A percentile compares a stretch with the other conserved stretches of the same genome.
These are phyloP conservation scores for Chlamydomonas schloesseri DNA, from an alignment of 139 green algal species.

Conservation along the genomic window DNA sequence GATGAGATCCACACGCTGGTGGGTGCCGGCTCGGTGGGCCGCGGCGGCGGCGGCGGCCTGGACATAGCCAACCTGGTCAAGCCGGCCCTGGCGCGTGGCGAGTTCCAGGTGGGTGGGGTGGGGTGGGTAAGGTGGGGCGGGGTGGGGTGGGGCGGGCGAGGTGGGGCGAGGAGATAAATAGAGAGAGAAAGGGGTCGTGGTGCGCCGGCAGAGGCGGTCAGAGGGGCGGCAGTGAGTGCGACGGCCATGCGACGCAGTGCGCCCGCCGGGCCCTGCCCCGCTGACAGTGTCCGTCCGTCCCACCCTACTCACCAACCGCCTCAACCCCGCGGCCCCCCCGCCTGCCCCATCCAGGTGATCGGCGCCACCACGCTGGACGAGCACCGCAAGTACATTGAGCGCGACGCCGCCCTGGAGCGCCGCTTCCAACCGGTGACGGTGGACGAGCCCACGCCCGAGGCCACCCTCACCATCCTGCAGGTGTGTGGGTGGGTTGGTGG, in stretches of 20 bases:
- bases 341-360: slow-evolving; percentile 60
- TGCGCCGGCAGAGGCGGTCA: no score
- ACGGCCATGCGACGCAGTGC: no score
- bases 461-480: slow-evolving; percentile 83
- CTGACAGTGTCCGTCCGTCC: no score
- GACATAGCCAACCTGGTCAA: slow-evolving; percentile 98
- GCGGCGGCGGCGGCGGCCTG: slow-evolving; percentile 82
- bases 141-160: background rate
- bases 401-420: slow-evolving; percentile 93
- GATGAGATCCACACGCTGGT: slow-evolving; percentile 95
- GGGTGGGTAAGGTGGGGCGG: background rate
- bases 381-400: slow-evolving; percentile 94
- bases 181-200: no score
- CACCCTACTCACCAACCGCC: no score
- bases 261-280: no score
- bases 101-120: slow-evolving; percentile 50
- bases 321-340: no score
- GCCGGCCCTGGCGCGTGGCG: slow-evolving; percentile 66
- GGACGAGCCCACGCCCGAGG: slow-evolving; percentile 76
- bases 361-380: slow-evolving; percentile 91
- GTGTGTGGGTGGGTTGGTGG: no score
- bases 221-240: no score
- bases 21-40: slow-evolving; percentile 80
- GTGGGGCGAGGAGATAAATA: no score
- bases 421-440: slow-evolving; percentile 96